Conservation (phyloP, 768 basidiomycete genomes). For the Tylopilus subfusipes region DNA sequence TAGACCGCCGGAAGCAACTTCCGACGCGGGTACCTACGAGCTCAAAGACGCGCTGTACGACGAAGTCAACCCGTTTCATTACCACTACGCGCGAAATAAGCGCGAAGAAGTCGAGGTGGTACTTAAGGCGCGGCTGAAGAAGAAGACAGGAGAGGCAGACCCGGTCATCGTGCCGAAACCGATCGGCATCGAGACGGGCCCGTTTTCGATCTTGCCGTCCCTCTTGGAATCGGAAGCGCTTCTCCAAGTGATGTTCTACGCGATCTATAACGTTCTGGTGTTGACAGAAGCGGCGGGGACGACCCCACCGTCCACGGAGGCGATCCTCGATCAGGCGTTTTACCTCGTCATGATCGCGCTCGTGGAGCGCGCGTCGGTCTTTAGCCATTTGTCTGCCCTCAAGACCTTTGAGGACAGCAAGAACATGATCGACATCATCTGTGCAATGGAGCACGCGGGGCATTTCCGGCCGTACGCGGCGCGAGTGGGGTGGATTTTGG, state of each 20-base stretch:
- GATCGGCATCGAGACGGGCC: slow-evolving; percentile 60
- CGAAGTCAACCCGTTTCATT: slow-evolving; percentile 94
- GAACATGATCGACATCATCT: slow-evolving; percentile 69
- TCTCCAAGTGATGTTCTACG: slow-evolving; percentile 80
- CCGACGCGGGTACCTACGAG: slow-evolving; percentile 85
- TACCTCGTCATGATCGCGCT: slow-evolving; percentile 85
- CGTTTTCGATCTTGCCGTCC: slow-evolving; percentile 62
- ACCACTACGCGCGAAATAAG: slow-evolving; percentile 91
- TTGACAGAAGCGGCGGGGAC: slow-evolving; percentile 57
- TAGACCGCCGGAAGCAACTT: slow-evolving; percentile 70
- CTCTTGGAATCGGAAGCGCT: slow-evolving; percentile 70
- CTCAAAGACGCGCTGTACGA: slow-evolving; percentile 78
- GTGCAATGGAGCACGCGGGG: slow-evolving; percentile 73
- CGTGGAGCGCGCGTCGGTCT: slow-evolving; percentile 61
- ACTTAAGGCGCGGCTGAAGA: slow-evolving; percentile 63
- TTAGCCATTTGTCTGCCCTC: slow-evolving; percentile 54
- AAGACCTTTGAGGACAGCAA: slow-evolving; percentile 57
- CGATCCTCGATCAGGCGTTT: slow-evolving; percentile 83
- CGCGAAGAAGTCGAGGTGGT: slow-evolving; percentile 86
- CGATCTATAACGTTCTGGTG: slow-evolving; percentile 69
- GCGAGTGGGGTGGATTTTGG: slow-evolving; percentile 74
- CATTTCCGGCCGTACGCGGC: slow-evolving; percentile 69
- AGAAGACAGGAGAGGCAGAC: slow-evolving; percentile 56
- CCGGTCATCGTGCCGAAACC: slow-evolving; percentile 74
- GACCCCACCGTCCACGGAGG: slow-evolving; percentile 77